Evolutionary conservation across 1,139 yeast species (phyloP).

Genomic region (Sugiyamaella neomexicana): DNA sequence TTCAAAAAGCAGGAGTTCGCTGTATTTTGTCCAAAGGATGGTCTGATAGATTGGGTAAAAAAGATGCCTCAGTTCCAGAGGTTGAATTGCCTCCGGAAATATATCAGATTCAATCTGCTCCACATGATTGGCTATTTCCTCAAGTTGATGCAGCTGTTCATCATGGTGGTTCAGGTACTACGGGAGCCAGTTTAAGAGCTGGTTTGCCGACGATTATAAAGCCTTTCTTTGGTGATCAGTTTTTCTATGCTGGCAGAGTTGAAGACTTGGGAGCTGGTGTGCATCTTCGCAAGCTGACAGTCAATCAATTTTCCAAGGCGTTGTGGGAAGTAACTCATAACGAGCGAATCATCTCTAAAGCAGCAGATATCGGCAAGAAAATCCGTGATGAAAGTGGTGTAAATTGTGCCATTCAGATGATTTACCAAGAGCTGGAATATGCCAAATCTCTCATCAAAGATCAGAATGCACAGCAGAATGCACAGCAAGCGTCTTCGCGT

Average conservation of each 20-base stretch:
- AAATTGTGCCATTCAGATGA: conserved; percentile 65
- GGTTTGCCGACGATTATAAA: conserved; percentile 89
- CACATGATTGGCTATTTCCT: conserved; percentile 94
- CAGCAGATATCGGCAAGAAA: conserved; percentile 58
- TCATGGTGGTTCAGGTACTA: conserved; percentile 97
- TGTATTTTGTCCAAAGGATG: conserved; percentile 93
- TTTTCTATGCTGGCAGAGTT: conserved; percentile 81
- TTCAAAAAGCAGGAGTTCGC: conserved; percentile 71
- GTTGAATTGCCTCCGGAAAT: conserved; percentile 67
- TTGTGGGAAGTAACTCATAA: conserved; percentile 67
- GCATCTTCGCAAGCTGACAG: conserved; percentile 64
- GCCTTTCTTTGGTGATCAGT: conserved; percentile 96
- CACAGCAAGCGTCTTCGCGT: conserved; percentile 5
- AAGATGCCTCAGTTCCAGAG: conserved; percentile 48
- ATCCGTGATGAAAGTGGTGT: conserved; percentile 80
- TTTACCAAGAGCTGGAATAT: conserved; percentile 78
- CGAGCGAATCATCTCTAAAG: conserved; percentile 63
- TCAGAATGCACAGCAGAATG: neutral
- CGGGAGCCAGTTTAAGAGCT: conserved; percentile 85
- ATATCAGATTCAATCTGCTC: conserved; percentile 68
- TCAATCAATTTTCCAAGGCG: conserved; percentile 63
- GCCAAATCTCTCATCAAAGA: conserved; percentile 44
- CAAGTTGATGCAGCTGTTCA: conserved; percentile 91
- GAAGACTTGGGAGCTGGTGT: conserved; percentile 92
- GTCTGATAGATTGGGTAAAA: conserved; percentile 66